Evolutionary conservation across 169 alveolate species (phyloP).

Genomic region (Eimeria nieschulzi): DNA sequence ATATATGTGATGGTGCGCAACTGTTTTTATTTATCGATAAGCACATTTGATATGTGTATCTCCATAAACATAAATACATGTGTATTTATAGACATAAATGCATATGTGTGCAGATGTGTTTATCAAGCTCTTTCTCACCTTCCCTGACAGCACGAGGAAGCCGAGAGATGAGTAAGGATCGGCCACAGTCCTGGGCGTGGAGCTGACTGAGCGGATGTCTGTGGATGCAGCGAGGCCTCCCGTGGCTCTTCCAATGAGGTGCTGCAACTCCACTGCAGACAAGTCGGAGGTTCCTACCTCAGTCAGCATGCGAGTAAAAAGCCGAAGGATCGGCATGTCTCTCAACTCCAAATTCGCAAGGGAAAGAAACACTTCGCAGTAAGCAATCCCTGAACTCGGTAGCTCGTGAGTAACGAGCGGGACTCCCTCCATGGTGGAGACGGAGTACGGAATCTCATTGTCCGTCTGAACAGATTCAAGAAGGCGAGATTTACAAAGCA

Average conservation of each 20-base stretch:
- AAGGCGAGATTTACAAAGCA: too few relatives aligned
- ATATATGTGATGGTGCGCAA: too few relatives aligned
- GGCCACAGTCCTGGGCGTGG: not conserved
- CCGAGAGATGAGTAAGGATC: slow-evolving; percentile 51
- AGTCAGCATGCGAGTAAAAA: slow-evolving; percentile 17
- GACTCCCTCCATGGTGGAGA: not conserved
- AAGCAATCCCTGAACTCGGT: slow-evolving; percentile 62
- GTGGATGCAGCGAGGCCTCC: slow-evolving; percentile 42
- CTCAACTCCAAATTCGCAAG: not conserved
- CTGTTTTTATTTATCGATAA: too few relatives aligned
- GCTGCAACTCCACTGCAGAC: not conserved
- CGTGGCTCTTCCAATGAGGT: slow-evolving; percentile 64
- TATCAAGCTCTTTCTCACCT: slow-evolving; percentile 25
- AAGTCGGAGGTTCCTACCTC: slow-evolving; percentile 58
- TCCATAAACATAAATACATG: too few relatives aligned
- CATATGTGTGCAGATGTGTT: not conserved
- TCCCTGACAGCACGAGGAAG: slow-evolving; percentile 45
- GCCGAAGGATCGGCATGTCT: slow-evolving; percentile 45
- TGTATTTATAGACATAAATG: too few relatives aligned
- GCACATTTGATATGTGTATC: too few relatives aligned
- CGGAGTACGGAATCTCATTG: slow-evolving; percentile 61
- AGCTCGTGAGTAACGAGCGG: slow-evolving; percentile 39
- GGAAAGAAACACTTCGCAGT: slow-evolving; percentile 23
- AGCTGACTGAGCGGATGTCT: slow-evolving; percentile 46
- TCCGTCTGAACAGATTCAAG: not conserved